Evolutionary conservation across 371 early-diverging fungal genomes (phyloP), one percentile per base, ranked within the genome.

Genomic region (Mortierella sp.): DNA sequence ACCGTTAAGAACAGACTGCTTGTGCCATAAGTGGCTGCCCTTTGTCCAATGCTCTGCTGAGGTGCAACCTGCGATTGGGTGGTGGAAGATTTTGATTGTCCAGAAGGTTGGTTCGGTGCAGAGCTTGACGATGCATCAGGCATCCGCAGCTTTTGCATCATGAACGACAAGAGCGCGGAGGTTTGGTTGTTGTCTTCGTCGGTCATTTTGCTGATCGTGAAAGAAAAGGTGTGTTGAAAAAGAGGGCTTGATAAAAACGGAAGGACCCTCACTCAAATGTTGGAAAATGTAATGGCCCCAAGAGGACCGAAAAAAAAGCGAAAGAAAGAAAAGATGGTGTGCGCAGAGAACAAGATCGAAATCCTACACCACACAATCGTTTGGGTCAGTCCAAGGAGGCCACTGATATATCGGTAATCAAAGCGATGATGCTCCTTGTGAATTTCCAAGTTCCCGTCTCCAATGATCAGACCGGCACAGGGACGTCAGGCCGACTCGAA

Each of bases 1-100:
- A 83, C 83, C n/a, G 74, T 76, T 38, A 73, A 76, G 70, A 79
- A 80, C 46, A 83, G 51, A 63, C 83, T 76, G 24, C 63, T 71
- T 35, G 75, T 71, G 14, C 77, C 77, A 54, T 75, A 74, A 29
- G 12, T 60, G 24, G 63, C 12, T 29, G 68, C 0, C 21, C 21
- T 21, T 18, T 65, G 46, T 3, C 8, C 63, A 16, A 4, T 32
- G 3, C 18, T 18, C n/a, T 71, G 68, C 29, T 29, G 70, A 68
- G 70, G 35, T 35, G 27, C 3, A 43, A 44, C 56, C 5, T 49
- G 44, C 46, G 63, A 27, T 24, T 48, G 48, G 12, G 10, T 32
- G 70, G n/a, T 18, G 8, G 74, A 51, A 54, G 76, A 14, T 4
- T 7, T 16, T 35, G 14, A 35, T 12, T 29, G 44, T 43, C 35